Percentiles rank a stretch among this genome's conserved stretches.
These are phyloP conservation scores for Saccharata proteae DNA, from an alignment of 2,329 filamentous ascomycete species.

Conservation along the genomic window DNA sequence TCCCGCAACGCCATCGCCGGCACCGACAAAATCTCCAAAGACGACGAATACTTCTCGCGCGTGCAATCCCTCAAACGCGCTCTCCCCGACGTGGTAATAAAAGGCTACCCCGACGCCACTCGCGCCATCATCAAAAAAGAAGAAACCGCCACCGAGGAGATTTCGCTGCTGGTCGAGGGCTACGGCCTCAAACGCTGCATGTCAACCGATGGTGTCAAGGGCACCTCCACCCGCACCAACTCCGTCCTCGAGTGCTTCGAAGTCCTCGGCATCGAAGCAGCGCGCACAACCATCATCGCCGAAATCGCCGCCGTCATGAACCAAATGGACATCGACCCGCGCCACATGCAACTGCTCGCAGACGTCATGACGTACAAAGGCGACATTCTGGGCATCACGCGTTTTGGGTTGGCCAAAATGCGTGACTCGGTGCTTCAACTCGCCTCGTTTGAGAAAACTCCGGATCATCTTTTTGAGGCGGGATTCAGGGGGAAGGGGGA, in stretches of 20 bases:
- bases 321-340: slow-evolving; percentile 89
- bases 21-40: slow-evolving; percentile 30
- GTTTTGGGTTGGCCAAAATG: slow-evolving; percentile 94
- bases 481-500: slow-evolving; percentile 87
- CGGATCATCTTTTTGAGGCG: slow-evolving; percentile 92
- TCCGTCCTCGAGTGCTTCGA: slow-evolving; percentile 80
- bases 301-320: slow-evolving; percentile 88
- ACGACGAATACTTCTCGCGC: slow-evolving; percentile 58
- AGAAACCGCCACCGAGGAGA: slow-evolving; percentile 48
- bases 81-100: slow-evolving; percentile 73
- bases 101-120: slow-evolving; percentile 74
- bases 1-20: too few species aligned
- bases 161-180: slow-evolving; percentile 67
- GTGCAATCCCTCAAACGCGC: slow-evolving; percentile 76
- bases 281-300: slow-evolving; percentile 72
- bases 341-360: slow-evolving; percentile 93
- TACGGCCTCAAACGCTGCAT: slow-evolving; percentile 85
- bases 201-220: slow-evolving; percentile 83
- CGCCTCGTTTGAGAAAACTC: slow-evolving; percentile 95
- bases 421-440: slow-evolving; percentile 86
- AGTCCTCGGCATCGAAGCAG: slow-evolving; percentile 89
- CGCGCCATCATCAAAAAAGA: slow-evolving; percentile 83
- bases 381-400: slow-evolving; percentile 89
- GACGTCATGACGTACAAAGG: slow-evolving; percentile 99
- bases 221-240: slow-evolving; percentile 63